These are phyloP conservation scores for Sporisorium graminicola DNA, from an alignment of 1,284 basidiomycete species.

Conservation along the genomic window DNA sequence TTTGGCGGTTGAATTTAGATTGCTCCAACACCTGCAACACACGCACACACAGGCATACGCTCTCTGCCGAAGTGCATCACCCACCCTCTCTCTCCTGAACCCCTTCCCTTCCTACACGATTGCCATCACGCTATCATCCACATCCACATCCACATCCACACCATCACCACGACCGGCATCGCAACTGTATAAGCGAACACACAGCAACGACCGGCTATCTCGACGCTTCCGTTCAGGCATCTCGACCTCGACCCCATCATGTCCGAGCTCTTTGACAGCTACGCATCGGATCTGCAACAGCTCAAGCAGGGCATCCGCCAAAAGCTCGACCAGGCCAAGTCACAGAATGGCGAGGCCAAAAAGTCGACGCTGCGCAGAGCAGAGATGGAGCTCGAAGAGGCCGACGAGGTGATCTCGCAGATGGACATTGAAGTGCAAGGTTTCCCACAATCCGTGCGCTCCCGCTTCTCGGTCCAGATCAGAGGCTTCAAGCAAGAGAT, in stretches of 20 bases:
- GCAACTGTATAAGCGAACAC: not conserved
- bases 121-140: slow-evolving; percentile 2
- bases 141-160: not conserved
- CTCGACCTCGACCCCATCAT: slow-evolving; percentile 30
- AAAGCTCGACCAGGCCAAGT: slow-evolving; percentile 47
- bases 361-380: slow-evolving; percentile 85
- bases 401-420: slow-evolving; percentile 93
- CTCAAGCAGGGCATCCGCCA: slow-evolving; percentile 56
- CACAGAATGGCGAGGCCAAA: slow-evolving; percentile 76
- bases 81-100: not conserved
- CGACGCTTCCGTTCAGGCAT: not conserved
- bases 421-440: slow-evolving; percentile 99
- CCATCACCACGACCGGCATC: not conserved
- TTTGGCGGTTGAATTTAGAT: not conserved
- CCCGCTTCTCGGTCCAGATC: slow-evolving; percentile 57
- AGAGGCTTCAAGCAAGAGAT: slow-evolving; percentile 54
- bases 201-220: not conserved
- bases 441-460: slow-evolving; percentile 78
- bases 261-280: slow-evolving; percentile 69
- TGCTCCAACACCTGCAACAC: not conserved
- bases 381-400: slow-evolving; percentile 96
- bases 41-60: not conserved
- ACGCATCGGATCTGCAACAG: slow-evolving; percentile 65
- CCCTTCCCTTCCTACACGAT: too few relatives aligned
- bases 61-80: not conserved